Evolutionary conservation across 139 green algal genomes (phyloP).

Genomic region (Zygnema circumcarinatum): DNA sequence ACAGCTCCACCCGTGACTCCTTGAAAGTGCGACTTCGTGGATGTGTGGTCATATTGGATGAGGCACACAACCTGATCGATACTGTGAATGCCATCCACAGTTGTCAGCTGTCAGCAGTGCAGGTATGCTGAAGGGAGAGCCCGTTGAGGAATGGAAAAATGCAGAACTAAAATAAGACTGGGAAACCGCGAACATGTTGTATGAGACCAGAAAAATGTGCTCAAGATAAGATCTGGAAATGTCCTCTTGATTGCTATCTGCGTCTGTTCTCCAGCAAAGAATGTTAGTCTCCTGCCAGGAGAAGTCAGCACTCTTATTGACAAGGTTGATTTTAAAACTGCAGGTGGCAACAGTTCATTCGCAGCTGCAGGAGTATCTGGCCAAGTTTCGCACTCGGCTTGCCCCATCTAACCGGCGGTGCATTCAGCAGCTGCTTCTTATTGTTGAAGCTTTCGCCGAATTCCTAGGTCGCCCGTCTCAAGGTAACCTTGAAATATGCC

Average conservation of each 20-base stretch:
- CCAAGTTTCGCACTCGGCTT: slow-evolving; percentile 77
- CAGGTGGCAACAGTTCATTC: slow-evolving; percentile 20
- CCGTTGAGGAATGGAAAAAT: neutral
- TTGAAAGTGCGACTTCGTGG: slow-evolving; percentile 74
- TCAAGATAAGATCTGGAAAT: slow-evolving; percentile 56
- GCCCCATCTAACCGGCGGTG: slow-evolving; percentile 71
- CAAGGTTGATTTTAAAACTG: too few relatives aligned
- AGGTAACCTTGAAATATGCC: slow-evolving; percentile 1
- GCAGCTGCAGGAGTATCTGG: slow-evolving; percentile 71
- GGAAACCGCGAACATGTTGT: slow-evolving; percentile 76
- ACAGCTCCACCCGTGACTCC: slow-evolving; percentile 67
- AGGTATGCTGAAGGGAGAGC: slow-evolving; percentile 39
- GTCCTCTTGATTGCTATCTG: too few relatives aligned
- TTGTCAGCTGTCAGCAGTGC: slow-evolving; percentile 60
- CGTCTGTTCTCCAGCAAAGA: neutral
- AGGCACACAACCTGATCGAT: slow-evolving; percentile 95
- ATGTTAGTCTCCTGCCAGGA: slow-evolving; percentile 89
- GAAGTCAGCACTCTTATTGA: slow-evolving; percentile 70
- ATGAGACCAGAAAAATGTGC: slow-evolving; percentile 65
- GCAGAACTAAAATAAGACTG: slow-evolving; percentile 92
- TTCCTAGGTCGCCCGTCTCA: neutral
- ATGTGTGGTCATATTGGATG: slow-evolving; percentile 90
- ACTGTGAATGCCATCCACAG: slow-evolving; percentile 79
- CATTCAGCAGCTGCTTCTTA: slow-evolving; percentile 72
- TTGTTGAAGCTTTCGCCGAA: slow-evolving; percentile 1